phyloP scores from a whole-genome alignment of 306 rosid species.

The Trifolium pratense region DNA sequence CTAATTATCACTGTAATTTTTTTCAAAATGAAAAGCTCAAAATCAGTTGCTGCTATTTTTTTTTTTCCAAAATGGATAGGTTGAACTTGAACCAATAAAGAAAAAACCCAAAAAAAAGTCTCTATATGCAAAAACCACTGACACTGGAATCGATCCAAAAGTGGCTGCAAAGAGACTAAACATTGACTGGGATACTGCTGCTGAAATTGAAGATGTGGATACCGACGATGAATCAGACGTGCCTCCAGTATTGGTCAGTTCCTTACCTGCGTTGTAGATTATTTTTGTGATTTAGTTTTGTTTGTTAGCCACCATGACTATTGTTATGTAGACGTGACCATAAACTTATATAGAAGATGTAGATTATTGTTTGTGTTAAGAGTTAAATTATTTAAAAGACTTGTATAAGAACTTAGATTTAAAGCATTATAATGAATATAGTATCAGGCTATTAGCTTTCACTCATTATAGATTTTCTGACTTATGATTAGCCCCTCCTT shows the following conservation, averaged over 20 bases:
- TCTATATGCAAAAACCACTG: constrained; percentile 84
- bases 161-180: constrained; percentile 84
- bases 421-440: not conserved
- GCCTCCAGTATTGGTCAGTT: constrained; percentile 83
- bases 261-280: constrained; percentile 38
- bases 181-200: constrained; percentile 93
- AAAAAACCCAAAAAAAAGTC: constrained; percentile 77
- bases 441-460: not conserved
- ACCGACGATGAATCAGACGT: constrained; percentile 67
- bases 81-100: constrained; percentile 52
- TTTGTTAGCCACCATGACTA: constrained; percentile 20
- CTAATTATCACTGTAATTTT: constrained; percentile 7
- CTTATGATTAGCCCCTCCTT: constrained; percentile 7
- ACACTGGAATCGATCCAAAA: constrained; percentile 82
- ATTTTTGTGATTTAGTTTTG: constrained; percentile 34
- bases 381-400: not conserved
- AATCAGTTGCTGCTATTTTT: constrained; percentile 6
- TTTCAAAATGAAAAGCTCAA: constrained; percentile 11
- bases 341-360: not conserved
- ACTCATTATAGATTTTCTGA: not conserved
- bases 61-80: constrained; percentile 48
- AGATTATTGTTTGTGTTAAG: constrained; percentile 7
- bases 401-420: not conserved
- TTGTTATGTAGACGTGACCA: constrained; percentile 13
- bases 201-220: constrained; percentile 73